Percentiles rank a stretch among this genome's conserved stretches.
Evolutionary conservation across 345 rosid genomes (phyloP).

Genomic region (Gynandropsis gynandra): DNA sequence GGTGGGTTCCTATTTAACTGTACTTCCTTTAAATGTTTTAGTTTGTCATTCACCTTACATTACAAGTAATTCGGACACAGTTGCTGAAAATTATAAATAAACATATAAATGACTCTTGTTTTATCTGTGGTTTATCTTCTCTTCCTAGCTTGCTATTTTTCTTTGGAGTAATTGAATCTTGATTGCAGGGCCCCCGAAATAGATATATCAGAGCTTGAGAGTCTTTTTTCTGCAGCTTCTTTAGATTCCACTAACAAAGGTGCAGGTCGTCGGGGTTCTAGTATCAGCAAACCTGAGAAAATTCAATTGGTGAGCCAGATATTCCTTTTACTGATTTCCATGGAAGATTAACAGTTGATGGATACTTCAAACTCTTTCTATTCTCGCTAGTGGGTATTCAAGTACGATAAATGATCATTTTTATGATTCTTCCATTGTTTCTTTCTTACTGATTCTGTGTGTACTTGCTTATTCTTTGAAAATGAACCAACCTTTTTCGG

Average conservation of each 20-base stretch:
- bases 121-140: background rate
- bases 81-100: background rate
- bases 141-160: conserved; percentile 2
- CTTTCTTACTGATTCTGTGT: too few relatives aligned
- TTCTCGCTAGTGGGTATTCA: conserved; percentile 6
- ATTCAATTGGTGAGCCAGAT: conserved; percentile 72
- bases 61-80: conserved; percentile 2
- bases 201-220: conserved; percentile 93
- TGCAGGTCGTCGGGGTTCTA: conserved; percentile 75
- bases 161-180: background rate
- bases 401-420: background rate
- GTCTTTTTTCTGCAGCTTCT: conserved; percentile 81
- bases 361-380: background rate
- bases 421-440: too few relatives aligned
- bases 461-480: too few relatives aligned
- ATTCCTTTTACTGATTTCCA: conserved; percentile 6
- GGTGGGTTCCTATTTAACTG: conserved; percentile 38
- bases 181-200: conserved; percentile 91
- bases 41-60: conserved; percentile 1
- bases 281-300: conserved; percentile 79
- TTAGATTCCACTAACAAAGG: conserved; percentile 49
- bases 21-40: conserved; percentile 13
- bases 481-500: too few relatives aligned
- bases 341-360: conserved; percentile 2
- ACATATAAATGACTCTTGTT: background rate